Percentiles rank a stretch among this genome's conserved stretches.
Conservation (phyloP, 2,329 filamentous ascomycete species). For the Claviceps capensis region DNA sequence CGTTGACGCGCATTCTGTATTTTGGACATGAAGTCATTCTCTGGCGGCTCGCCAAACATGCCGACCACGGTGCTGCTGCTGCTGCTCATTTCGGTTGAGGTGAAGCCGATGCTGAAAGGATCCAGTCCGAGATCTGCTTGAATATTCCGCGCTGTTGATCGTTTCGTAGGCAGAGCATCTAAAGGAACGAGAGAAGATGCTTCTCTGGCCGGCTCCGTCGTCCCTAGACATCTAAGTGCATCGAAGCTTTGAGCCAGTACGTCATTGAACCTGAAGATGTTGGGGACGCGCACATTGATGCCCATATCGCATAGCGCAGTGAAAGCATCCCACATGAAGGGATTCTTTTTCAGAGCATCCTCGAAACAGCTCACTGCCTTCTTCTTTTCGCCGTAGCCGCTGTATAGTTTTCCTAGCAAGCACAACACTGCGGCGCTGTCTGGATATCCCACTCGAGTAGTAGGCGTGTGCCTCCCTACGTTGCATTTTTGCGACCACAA, state of each 20-base stretch:
- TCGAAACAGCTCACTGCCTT: slow-evolving; percentile 80
- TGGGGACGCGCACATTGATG: slow-evolving; percentile 64
- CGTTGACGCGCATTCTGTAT: slow-evolving; percentile 38
- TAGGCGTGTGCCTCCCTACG: slow-evolving; percentile 74
- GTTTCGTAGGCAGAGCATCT: slow-evolving; percentile 28
- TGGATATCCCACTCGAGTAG: slow-evolving; percentile 57
- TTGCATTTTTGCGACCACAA: slow-evolving; percentile 63
- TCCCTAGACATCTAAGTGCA: slow-evolving; percentile 13
- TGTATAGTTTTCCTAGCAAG: slow-evolving; percentile 76
- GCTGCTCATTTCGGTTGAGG: slow-evolving; percentile 24
- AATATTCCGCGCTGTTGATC: slow-evolving; percentile 24
- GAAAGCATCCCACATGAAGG: slow-evolving; percentile 98
- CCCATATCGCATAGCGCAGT: slow-evolving; percentile 78
- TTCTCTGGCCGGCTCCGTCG: slow-evolving; percentile 23
- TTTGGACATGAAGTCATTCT: slow-evolving; percentile 43
- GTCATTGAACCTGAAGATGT: slow-evolving; percentile 69
- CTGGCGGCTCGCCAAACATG: slow-evolving; percentile 27
- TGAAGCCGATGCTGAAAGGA: slow-evolving; percentile 36
- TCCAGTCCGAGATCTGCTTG: slow-evolving; percentile 27
- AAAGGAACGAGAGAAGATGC: slow-evolving; percentile 15
- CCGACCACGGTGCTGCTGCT: slow-evolving; percentile 25
- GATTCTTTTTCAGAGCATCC: slow-evolving; percentile 76
- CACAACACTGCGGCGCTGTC: slow-evolving; percentile 77
- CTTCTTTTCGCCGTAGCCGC: slow-evolving; percentile 66
- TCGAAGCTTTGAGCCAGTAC: slow-evolving; percentile 34